phyloP scores from a whole-genome alignment of 2,329 filamentous ascomycete genomes.

The Colletotrichum brevisporum region DNA sequence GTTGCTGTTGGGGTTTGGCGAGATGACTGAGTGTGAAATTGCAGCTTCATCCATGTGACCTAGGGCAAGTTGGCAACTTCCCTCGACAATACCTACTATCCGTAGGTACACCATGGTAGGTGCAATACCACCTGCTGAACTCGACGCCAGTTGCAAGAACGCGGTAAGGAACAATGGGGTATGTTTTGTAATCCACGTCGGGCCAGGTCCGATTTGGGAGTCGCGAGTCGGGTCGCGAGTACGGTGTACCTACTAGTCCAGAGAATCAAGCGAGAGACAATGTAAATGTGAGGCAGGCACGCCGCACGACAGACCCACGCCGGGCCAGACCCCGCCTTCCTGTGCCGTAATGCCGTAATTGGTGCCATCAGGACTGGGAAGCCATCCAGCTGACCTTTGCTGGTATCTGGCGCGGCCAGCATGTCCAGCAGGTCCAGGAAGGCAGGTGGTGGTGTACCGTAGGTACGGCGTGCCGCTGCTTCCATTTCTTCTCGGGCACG shows the following conservation, averaged over 20 bases:
- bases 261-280: no score
- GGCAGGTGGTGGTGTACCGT: conserved; percentile 12
- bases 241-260: no score
- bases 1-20: no score
- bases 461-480: no score
- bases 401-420: neutral
- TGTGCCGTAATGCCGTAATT: conserved; percentile 38
- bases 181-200: no score
- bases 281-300: neutral
- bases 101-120: no score
- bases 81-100: no score
- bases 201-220: no score
- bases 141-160: conserved; percentile 1
- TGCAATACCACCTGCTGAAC: conserved; percentile 15
- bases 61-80: no score
- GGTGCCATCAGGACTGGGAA: conserved; percentile 18
- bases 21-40: no score
- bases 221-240: no score
- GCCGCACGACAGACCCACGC: conserved; percentile 13
- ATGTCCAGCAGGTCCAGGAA: conserved; percentile 4
- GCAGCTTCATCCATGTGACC: no score
- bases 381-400: conserved; percentile 6
- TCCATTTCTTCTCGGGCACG: neutral
- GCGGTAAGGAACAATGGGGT: neutral
- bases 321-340: conserved; percentile 33